phyloP scores from a whole-genome alignment of 768 basidiomycete species.

The Lanmaoa pseudosensibilis region DNA sequence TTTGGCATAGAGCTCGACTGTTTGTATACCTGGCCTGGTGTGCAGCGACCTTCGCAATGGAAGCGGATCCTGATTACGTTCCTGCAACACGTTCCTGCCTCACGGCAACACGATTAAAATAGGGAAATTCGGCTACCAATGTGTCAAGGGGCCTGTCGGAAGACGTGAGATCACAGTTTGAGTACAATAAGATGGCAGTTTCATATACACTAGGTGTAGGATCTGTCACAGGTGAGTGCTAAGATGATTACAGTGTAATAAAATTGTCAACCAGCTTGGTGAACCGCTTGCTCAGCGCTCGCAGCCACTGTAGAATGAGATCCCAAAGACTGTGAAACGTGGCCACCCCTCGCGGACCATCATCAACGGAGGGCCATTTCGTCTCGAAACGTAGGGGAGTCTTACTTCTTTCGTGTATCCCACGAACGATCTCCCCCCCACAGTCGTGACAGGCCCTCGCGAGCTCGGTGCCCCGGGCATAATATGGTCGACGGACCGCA shows the following conservation, averaged over 20 bases:
- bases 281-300: slow-evolving; percentile 10
- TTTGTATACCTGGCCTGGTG: slow-evolving; percentile 7
- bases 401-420: slow-evolving; percentile 32
- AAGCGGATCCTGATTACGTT: slow-evolving; percentile 2
- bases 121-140: slow-evolving; percentile 15
- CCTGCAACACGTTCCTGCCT: slow-evolving; percentile 19
- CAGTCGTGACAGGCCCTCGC: slow-evolving; percentile 50
- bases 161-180: slow-evolving; percentile 4
- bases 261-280: slow-evolving; percentile 4
- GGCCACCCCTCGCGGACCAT: not conserved
- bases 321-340: slow-evolving; percentile 24
- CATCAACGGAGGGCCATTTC: slow-evolving; percentile 6
- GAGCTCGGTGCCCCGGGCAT: slow-evolving; percentile 58
- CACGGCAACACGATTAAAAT: slow-evolving; percentile 3
- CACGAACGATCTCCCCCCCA: slow-evolving; percentile 51
- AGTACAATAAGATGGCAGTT: not conserved
- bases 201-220: not conserved
- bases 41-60: not conserved
- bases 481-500: slow-evolving; percentile 65
- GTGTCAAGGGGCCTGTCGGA: slow-evolving; percentile 5
- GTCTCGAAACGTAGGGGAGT: not conserved
- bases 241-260: not conserved
- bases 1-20: not conserved
- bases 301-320: slow-evolving; percentile 32
- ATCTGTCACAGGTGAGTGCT: not conserved